A percentile compares a stretch with the other conserved stretches of the same genome.
These are phyloP conservation scores for Podochytrium sp. DNA, from an alignment of 192 early-diverging fungal species.

Conservation along the genomic window DNA sequence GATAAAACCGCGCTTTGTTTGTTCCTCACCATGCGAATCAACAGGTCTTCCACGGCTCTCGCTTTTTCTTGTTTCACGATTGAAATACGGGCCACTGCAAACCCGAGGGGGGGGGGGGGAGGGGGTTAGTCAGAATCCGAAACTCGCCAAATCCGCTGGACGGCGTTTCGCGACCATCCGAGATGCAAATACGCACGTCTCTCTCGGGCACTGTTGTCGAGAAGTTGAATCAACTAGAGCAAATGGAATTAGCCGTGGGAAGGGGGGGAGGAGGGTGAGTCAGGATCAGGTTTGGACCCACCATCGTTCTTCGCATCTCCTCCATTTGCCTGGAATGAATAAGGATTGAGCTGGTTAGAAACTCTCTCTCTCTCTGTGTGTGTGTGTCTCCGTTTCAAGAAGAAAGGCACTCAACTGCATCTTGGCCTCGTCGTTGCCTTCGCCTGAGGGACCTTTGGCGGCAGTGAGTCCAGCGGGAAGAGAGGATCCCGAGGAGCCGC, in stretches of 20 bases:
- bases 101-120: no score
- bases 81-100: slow-evolving; percentile 82
- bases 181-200: slow-evolving; percentile 73
- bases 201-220: slow-evolving; percentile 81
- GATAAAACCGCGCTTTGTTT: not conserved
- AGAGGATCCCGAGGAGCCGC: not conserved
- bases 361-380: not conserved
- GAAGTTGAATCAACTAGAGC: slow-evolving; percentile 74
- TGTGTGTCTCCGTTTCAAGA: not conserved
- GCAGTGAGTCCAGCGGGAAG: slow-evolving; percentile 50
- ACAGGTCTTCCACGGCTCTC: slow-evolving; percentile 83
- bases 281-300: no score
- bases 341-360: no score
- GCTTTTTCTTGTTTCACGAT: slow-evolving; percentile 92
- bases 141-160: no score
- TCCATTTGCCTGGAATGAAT: slow-evolving; percentile 71
- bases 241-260: no score
- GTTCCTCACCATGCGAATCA: slow-evolving; percentile 78
- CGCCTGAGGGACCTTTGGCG: slow-evolving; percentile 39
- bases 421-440: slow-evolving; percentile 72
- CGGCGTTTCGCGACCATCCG: not conserved
- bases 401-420: slow-evolving; percentile 56
- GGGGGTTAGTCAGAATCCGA: no score
- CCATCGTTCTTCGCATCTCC: slow-evolving; percentile 81
- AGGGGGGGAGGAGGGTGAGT: no score